Evolutionary conservation across 768 basidiomycete species (phyloP).

Genomic region (Mycena vitilis): DNA sequence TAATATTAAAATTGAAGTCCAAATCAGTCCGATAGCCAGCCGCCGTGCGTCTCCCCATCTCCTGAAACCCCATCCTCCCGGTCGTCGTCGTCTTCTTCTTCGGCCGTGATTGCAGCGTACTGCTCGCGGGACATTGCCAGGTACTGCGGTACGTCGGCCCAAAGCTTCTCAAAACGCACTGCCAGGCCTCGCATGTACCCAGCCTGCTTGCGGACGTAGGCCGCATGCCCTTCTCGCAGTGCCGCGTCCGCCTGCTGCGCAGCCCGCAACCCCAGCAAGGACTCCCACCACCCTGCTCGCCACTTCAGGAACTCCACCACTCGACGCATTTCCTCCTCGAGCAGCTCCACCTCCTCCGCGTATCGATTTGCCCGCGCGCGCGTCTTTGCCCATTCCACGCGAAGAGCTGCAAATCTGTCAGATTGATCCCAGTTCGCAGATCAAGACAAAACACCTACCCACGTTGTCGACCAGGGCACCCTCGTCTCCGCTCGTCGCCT

Average conservation of each 20-base stretch:
- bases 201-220: background rate
- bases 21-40: no score
- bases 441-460: no score
- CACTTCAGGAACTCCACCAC: constrained; percentile 30
- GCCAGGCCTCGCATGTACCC: background rate
- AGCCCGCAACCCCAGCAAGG: background rate
- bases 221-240: background rate
- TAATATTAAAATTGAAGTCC: no score
- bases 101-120: background rate
- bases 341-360: constrained; percentile 25
- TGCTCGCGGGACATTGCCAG: background rate
- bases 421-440: background rate
- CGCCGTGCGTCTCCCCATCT: no score
- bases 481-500: background rate
- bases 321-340: constrained; percentile 41
- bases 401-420: constrained; percentile 9
- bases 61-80: no score
- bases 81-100: background rate
- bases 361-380: constrained; percentile 25
- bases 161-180: background rate
- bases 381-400: no score
- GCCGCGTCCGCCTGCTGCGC: background rate
- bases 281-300: constrained; percentile 34
- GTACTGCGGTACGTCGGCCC: background rate
- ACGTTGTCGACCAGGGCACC: constrained; percentile 10